phyloP scores from a whole-genome alignment of 148 eudicot species.

The Heliosperma pusillum region DNA sequence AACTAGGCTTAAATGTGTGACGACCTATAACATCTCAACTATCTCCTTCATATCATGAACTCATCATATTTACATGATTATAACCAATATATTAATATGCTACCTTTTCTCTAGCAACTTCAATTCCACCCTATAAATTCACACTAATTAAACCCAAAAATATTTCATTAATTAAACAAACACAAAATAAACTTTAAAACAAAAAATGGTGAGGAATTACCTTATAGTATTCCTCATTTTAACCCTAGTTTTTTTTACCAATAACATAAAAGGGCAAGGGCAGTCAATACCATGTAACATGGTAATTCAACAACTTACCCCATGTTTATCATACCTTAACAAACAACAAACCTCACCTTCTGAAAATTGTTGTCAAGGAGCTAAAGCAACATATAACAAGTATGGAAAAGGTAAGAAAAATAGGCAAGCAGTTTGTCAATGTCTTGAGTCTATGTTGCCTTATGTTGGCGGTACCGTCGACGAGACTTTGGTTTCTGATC shows the following conservation, averaged over 20 bases:
- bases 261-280: neutral
- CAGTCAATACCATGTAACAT: constrained; percentile 10
- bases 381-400: neutral
- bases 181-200: neutral
- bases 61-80: constrained; percentile 15
- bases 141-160: neutral
- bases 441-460: constrained; percentile 22
- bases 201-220: constrained; percentile 11
- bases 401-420: constrained; percentile 1
- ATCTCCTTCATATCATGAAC: constrained; percentile 18
- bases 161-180: neutral
- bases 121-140: constrained; percentile 6
- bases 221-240: neutral
- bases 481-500: constrained; percentile 5
- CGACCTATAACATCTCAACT: constrained; percentile 9
- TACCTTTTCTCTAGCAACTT: neutral
- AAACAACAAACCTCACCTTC: constrained; percentile 17
- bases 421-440: constrained; percentile 24
- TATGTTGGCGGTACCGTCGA: constrained; percentile 5
- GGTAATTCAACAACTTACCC: constrained; percentile 19
- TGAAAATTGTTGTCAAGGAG: constrained; percentile 21
- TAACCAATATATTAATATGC: neutral
- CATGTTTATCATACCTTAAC: constrained; percentile 25
- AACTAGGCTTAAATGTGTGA: constrained; percentile 12
- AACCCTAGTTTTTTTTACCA: neutral